Evolutionary conservation across 345 rosid genomes (phyloP), one percentile per base, ranked within the genome.

Genomic region (Arabidopsis suecica): DNA sequence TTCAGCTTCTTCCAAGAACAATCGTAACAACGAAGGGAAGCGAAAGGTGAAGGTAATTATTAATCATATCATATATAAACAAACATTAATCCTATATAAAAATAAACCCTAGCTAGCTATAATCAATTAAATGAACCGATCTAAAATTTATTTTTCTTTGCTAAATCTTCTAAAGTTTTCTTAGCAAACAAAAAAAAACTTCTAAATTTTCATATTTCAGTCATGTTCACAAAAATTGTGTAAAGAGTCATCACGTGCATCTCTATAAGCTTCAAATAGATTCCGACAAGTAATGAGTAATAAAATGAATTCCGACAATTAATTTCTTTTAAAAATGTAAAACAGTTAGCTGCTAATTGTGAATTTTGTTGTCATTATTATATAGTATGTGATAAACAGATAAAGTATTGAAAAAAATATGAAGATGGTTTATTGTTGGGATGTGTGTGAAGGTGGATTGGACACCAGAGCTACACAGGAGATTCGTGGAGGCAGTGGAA

Each of bases 401-500:
- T n/a, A n/a, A 33, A 7, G 41, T 57, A 33, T 33, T 6, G 22
- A 47, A 16, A 47, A n/a, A 6, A n/a, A 3, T 7, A 33, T 14
- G 12, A 57, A 18, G 41, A 33, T 36, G 65, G 22, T 7, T 57
- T 28, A 28, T 28, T 61, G 33, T 63, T 40, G 69, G 76, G 55
- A 16, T 63, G 65, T 28, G 67, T 67, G 81, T 82, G 83, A 28
- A 94, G 97, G 97, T 95, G 88, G 99, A 95, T 65, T 95, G 99
- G 99, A 95, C 99, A 23, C 91, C 97, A 64, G 97, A 91, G 74
- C 74, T 95, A 80, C 99, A 95, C 83, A 81, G 91, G 79, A 86
- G 88, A 68, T 95, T 95, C 65, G 97, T 91, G 81, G 91, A 91
- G 49, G 99, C 99, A 55, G 97, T 95, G 84, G 97, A 95, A 77